Conservation (phyloP, 2,329 filamentous ascomycete species). For the Colletotrichum nymphaeae region DNA sequence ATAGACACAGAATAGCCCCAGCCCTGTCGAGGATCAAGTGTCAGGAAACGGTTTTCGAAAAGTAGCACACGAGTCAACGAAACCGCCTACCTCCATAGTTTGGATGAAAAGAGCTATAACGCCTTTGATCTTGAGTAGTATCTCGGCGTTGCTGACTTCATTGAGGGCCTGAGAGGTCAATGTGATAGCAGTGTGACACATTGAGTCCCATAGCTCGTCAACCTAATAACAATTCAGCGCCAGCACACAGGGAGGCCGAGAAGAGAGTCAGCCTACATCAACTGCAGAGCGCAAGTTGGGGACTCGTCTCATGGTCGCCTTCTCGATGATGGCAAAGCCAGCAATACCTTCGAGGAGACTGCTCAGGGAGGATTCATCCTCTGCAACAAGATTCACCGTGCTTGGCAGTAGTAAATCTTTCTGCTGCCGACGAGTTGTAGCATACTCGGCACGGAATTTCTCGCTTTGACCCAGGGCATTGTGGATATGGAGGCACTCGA, state of each 20-base stretch:
- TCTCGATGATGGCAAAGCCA: constrained; percentile 96
- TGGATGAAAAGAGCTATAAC: constrained; percentile 95
- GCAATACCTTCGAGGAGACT: constrained; percentile 93
- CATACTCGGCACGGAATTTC: constrained; percentile 90
- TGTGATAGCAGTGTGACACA: constrained; percentile 88
- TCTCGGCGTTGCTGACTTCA: constrained; percentile 87
- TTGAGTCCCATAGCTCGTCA: constrained; percentile 98
- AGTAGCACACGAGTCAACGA: neutral
- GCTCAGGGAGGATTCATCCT: constrained; percentile 88
- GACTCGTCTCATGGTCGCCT: constrained; percentile 88
- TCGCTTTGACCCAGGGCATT: constrained; percentile 93
- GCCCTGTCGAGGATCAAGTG: constrained; percentile 61
- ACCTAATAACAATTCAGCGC: constrained; percentile 63
- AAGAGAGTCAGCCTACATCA: constrained; percentile 71
- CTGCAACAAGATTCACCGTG: constrained; percentile 80
- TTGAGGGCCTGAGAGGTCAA: constrained; percentile 84
- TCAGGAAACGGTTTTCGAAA: neutral
- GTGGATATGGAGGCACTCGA: constrained; percentile 96
- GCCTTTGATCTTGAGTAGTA: constrained; percentile 93
- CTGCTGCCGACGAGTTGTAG: constrained; percentile 88
- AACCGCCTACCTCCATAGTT: constrained; percentile 84
- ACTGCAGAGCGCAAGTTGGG: constrained; percentile 84
- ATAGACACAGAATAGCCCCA: constrained; percentile 89
- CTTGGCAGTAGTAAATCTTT: constrained; percentile 89
- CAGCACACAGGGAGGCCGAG: neutral